Conservation (phyloP, 176 grass and related monocot genomes). For the Carex myosuroides region DNA sequence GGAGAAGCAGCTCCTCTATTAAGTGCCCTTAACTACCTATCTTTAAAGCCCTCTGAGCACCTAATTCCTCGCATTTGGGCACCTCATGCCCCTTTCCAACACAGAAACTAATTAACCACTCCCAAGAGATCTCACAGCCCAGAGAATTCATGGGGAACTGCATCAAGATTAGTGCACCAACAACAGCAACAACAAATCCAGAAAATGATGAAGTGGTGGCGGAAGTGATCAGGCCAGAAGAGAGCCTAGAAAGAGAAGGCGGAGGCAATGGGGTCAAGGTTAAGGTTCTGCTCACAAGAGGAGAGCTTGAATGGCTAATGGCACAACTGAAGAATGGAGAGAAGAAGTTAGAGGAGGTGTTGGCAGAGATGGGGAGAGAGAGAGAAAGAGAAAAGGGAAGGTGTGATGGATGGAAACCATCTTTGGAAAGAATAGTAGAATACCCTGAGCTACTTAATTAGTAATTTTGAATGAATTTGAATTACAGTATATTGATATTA, state of each 20-base stretch:
- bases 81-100: conserved; percentile 23
- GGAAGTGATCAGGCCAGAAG: conserved; percentile 14
- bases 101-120: background rate
- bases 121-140: background rate
- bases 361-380: conserved; percentile 35
- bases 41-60: conserved; percentile 19
- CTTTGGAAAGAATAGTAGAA: conserved; percentile 63
- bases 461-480: background rate
- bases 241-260: background rate
- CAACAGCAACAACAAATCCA: background rate
- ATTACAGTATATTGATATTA: background rate
- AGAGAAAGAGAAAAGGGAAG: conserved; percentile 14
- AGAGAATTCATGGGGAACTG: conserved; percentile 23
- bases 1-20: background rate
- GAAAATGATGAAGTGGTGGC: conserved; percentile 15
- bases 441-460: conserved; percentile 25
- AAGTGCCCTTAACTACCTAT: conserved; percentile 16
- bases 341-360: conserved; percentile 50
- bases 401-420: conserved; percentile 41
- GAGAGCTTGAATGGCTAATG: conserved; percentile 76
- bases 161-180: conserved; percentile 6
- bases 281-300: conserved; percentile 56
- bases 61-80: conserved; percentile 23
- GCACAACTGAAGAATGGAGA: conserved; percentile 64
- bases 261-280: conserved; percentile 32